A percentile compares a stretch with the other conserved stretches of the same genome.
phyloP scores from a whole-genome alignment of 2,329 filamentous ascomycete genomes.

The Cladosporium colombiae region DNA sequence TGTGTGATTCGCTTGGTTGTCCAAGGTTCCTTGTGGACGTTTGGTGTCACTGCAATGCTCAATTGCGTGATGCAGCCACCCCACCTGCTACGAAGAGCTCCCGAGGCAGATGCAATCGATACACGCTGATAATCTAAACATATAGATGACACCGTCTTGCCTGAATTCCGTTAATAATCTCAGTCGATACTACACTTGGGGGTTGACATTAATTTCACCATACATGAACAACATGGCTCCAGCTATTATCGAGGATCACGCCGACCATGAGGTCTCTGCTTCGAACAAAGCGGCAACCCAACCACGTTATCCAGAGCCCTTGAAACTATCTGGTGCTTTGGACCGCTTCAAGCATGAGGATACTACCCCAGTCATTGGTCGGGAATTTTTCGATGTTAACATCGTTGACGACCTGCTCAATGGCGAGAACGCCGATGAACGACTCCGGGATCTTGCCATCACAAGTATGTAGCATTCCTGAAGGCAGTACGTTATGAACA shows the following conservation, averaged over 20 bases:
- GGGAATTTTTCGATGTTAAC: conserved; percentile 60
- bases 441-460: conserved; percentile 63
- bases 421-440: conserved; percentile 62
- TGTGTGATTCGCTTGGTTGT: background rate
- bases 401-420: conserved; percentile 64
- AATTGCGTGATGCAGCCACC: background rate
- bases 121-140: background rate
- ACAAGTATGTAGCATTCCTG: conserved; percentile 30
- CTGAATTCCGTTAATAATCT: background rate
- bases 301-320: conserved; percentile 17
- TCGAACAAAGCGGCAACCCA: background rate
- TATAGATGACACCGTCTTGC: background rate
- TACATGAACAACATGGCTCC: background rate
- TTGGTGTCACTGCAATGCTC: background rate
- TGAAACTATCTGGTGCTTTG: conserved; percentile 21
- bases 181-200: background rate
- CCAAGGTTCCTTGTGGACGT: background rate
- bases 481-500: background rate
- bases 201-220: background rate
- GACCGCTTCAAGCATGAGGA: conserved; percentile 59
- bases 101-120: background rate
- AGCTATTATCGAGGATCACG: background rate
- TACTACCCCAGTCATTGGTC: conserved; percentile 62
- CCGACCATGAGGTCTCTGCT: background rate
- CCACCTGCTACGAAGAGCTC: background rate